Evolutionary conservation across 805 yeast species (phyloP).

Genomic region (Debaryomyces maramus): DNA sequence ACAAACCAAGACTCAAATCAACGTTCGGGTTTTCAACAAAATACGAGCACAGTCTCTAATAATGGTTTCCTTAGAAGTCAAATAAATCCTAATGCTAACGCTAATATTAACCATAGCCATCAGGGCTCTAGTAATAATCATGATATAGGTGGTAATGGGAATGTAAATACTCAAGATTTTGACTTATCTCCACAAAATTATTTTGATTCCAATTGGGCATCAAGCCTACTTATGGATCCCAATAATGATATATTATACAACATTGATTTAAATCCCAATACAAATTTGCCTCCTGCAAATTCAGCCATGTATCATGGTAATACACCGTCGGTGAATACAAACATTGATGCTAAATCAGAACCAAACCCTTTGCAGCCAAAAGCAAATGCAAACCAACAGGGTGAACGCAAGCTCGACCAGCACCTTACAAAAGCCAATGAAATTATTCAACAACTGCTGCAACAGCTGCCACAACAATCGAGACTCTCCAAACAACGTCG

Average conservation of each 20-base stretch:
- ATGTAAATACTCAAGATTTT: conserved; percentile 1
- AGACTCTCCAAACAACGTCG: conserved; percentile 42
- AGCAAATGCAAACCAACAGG: background rate
- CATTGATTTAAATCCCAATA: conserved; percentile 26
- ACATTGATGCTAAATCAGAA: background rate
- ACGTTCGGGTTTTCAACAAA: background rate
- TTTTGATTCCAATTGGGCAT: conserved; percentile 35
- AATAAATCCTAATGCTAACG: background rate
- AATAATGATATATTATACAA: conserved; percentile 30
- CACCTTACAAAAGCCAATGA: background rate
- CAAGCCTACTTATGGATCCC: conserved; percentile 33
- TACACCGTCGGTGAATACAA: background rate
- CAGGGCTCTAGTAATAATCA: background rate
- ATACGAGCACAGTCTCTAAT: background rate
- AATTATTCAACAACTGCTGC: background rate
- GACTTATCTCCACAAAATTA: conserved; percentile 7
- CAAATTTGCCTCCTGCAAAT: conserved; percentile 4
- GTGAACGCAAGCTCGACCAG: background rate
- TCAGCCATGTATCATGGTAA: background rate
- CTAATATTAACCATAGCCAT: background rate
- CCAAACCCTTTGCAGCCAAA: background rate
- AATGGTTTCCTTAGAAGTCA: conserved; percentile 1
- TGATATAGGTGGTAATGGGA: background rate
- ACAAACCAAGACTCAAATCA: background rate
- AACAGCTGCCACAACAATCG: conserved; percentile 3